These are phyloP conservation scores for Globisporangium spinosum DNA, from an alignment of 352 stramenopile genomes.

Conservation along the genomic window DNA sequence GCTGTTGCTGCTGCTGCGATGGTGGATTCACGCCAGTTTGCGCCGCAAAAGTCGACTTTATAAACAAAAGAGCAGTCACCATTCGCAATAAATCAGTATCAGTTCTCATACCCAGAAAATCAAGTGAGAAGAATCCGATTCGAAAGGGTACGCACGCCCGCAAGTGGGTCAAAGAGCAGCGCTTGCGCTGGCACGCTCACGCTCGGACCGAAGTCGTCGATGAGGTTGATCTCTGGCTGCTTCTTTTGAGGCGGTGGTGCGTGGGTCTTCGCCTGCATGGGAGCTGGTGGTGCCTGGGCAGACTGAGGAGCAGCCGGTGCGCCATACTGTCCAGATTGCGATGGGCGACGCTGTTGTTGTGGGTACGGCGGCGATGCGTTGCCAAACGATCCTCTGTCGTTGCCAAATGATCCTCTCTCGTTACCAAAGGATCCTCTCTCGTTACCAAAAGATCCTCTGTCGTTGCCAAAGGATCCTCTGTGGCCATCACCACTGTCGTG, in stretches of 20 bases:
- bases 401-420: conserved; percentile 21
- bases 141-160: conserved; percentile 33
- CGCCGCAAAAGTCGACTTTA: conserved; percentile 21
- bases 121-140: background rate
- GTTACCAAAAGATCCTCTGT: conserved; percentile 23
- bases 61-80: no score
- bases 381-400: conserved; percentile 24
- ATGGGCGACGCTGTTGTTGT: conserved; percentile 15
- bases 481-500: conserved; percentile 11
- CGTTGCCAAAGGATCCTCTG: conserved; percentile 2
- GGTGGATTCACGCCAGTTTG: conserved; percentile 13
- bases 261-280: background rate
- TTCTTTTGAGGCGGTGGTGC: conserved; percentile 23
- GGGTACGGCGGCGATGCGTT: conserved; percentile 19
- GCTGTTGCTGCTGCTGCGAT: conserved; percentile 24
- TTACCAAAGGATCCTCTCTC: conserved; percentile 17
- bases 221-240: conserved; percentile 71
- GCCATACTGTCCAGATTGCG: conserved; percentile 3
- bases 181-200: conserved; percentile 61
- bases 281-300: background rate
- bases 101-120: background rate
- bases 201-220: conserved; percentile 64
- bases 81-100: background rate
- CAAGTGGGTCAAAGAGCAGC: conserved; percentile 74
- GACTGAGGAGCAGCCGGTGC: background rate